Base-by-base conservation (phyloP, 345 rosid species). In the Boechera retrofracta region DNA sequence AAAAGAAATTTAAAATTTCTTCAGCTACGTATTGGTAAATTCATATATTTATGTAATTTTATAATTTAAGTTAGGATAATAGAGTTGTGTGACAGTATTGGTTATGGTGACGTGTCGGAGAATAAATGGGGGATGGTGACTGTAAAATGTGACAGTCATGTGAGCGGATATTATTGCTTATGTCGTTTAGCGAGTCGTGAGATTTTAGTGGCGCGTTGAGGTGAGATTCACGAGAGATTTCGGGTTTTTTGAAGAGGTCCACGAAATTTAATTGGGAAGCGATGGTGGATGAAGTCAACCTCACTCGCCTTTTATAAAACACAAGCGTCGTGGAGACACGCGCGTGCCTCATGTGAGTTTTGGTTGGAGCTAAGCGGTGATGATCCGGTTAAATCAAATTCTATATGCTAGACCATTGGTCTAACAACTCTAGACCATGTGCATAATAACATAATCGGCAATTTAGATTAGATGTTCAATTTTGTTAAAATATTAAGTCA, bases 121-220 rank as follows among this genome's bases (percentile, higher is more conserved):
- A 61, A 21, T 45, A 68, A 56, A 75, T 79, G 85, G 79, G 53
- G 12, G 11, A 39, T 28, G 12, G 4, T 49, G 55, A 53, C 69
- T 75, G 44, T 81, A 6, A 4, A 35, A 49, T 44, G 61, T 69
- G 73, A 74, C 82, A 44, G 78, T 56, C 81, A 68, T 51, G 88
- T 81, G 81, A 64, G 38, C 28, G 3, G 41, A 47, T 16, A 28
- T 77, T 41, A 67, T 65, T 64, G 66, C 9, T 38, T 54, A 2
- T 47, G 75, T 76, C 74, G 47, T 73, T 67, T 72, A 47, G 72
- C 68, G 72, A 47, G 71, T 21, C 53, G 18, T 38, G 63, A 39
- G 70, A 52, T 29, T 45, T 60, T 62, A 16, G n/a, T 15, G 60
- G 77, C 63, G 81, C 76, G 81, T 49, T 49, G 72, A 8, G 28